Percentiles rank a stretch among this genome's conserved stretches.
phyloP scores from a whole-genome alignment of 768 basidiomycete genomes.

The Dioszegia aurantiaca region DNA sequence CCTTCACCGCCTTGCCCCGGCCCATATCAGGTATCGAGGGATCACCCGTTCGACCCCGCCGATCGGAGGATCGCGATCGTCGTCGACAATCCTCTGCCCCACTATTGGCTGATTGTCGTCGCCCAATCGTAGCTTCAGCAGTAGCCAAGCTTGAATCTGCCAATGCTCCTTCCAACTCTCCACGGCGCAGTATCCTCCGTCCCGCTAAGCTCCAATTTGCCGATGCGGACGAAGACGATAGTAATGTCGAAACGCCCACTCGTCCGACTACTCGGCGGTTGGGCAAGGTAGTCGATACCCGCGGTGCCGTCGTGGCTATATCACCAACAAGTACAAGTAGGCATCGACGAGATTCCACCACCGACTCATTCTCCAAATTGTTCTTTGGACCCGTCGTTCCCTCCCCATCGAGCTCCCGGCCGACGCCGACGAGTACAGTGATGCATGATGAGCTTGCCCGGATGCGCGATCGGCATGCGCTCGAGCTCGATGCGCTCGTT shows the following conservation, averaged over 20 bases:
- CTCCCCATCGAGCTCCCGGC: not conserved
- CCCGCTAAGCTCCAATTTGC: slow-evolving; percentile 7
- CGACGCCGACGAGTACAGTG: not conserved
- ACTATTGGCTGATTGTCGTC: not conserved
- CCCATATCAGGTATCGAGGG: not conserved
- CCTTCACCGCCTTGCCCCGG: not conserved
- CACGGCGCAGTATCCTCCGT: slow-evolving; percentile 11
- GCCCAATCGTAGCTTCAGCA: not conserved
- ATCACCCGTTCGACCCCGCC: not conserved
- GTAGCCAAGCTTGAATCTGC: not conserved
- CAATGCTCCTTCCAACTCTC: not conserved
- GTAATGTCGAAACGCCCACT: slow-evolving; percentile 1
- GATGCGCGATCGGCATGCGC: slow-evolving; percentile 13
- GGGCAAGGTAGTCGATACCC: too few species aligned
- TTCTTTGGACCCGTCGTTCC: slow-evolving; percentile 3
- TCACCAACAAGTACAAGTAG: not conserved
- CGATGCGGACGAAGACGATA: slow-evolving; percentile 11
- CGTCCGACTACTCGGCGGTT: not conserved
- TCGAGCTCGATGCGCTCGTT: slow-evolving; percentile 25
- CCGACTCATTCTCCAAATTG: not conserved
- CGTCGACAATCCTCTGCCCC: slow-evolving; percentile 3
- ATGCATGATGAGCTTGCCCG: not conserved
- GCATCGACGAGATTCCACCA: not conserved
- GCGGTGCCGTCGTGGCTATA: too few species aligned
- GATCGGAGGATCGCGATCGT: not conserved